Base-by-base conservation (phyloP, 192 early-diverging fungal species). In the Pilobolus umbonatus region DNA sequence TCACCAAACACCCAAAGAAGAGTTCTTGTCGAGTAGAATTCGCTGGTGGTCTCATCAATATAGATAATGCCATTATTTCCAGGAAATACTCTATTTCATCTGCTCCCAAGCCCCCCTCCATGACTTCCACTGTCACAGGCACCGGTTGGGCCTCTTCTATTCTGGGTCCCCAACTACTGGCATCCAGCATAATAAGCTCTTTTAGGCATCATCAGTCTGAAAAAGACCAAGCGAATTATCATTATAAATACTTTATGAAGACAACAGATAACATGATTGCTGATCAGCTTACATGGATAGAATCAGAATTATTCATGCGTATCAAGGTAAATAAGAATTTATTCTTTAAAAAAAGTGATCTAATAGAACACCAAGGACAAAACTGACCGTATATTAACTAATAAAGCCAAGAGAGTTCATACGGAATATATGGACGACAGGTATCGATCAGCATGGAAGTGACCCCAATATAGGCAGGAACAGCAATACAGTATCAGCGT, bases 241-340 rank as follows among this genome's bases (percentile, higher is more conserved):
- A 19, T 34, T 17, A 46, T 32, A 46, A 47, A 24, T 17, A 34
- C n/a, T 59, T 59, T 59, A 30, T 59, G n/a, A 47, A 59, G 29
- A 31, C 40, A 17, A 32, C 45, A 9, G 57, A 59, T 35, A 36
- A n/a, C 12, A 12, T 11, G 12, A 80, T 91, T 44, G 87, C 84
- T 0, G 73, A 81, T 36, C 88, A 91, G 44, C 60, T 91, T 24
- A 87, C 81, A 8, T 76, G 72, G 38, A 68, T 88, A 11, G 89
- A 89, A 48, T 74, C 63, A 28, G 72, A 80, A 21, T 72, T 88
- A 7, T 88, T 91, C 57, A 50, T 61, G 38, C 71, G 71, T 34
- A 84, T 91, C 39, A 53, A 53, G 51, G 51, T 53, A 53, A 57
- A 38, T 29, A 28, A 50, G 9, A 52, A 12, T 52, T 38, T 38